These are phyloP conservation scores for Ceratocystis diversiconidia DNA, from an alignment of 2,329 filamentous ascomycete genomes.

Conservation along the genomic window DNA sequence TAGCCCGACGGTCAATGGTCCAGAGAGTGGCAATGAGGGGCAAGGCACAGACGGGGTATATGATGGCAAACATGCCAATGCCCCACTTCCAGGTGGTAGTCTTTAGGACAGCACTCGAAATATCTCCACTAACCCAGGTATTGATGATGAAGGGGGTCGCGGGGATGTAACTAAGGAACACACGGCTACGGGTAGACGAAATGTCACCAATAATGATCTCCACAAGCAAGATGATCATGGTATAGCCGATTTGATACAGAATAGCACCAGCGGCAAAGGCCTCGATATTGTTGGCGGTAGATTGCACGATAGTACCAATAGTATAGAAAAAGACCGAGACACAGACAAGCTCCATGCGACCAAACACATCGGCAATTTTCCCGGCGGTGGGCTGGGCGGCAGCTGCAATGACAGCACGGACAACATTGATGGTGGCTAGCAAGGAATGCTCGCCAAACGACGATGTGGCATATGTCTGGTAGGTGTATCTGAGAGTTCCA, in stretches of 20 bases:
- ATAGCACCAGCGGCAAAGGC: slow-evolving; percentile 44
- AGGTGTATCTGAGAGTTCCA: slow-evolving; percentile 40
- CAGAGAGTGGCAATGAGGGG: slow-evolving; percentile 41
- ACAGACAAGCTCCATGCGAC: slow-evolving; percentile 42
- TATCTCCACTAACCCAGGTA: slow-evolving; percentile 48
- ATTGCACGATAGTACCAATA: slow-evolving; percentile 42
- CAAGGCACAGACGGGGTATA: slow-evolving; percentile 43
- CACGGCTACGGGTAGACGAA: slow-evolving; percentile 46
- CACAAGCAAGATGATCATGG: slow-evolving; percentile 44
- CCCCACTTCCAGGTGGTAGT: slow-evolving; percentile 46
- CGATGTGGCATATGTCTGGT: slow-evolving; percentile 41
- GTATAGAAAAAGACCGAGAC: slow-evolving; percentile 49
- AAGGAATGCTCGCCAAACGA: slow-evolving; percentile 39
- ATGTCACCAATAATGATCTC: slow-evolving; percentile 52
- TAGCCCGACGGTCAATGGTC: slow-evolving; percentile 38
- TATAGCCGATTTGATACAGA: slow-evolving; percentile 51
- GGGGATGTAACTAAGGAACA: slow-evolving; percentile 52
- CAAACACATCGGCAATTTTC: slow-evolving; percentile 50
- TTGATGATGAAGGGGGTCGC: slow-evolving; percentile 47
- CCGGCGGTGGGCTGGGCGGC: slow-evolving; percentile 43
- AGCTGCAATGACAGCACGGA: slow-evolving; percentile 44
- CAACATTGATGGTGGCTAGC: slow-evolving; percentile 41
- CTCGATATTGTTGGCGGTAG: slow-evolving; percentile 33
- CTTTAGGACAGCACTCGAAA: slow-evolving; percentile 35
- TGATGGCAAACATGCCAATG: slow-evolving; percentile 50